Evolutionary conservation across 2,329 filamentous ascomycete genomes (phyloP).

Genomic region (Aspergillus luchuensis): DNA sequence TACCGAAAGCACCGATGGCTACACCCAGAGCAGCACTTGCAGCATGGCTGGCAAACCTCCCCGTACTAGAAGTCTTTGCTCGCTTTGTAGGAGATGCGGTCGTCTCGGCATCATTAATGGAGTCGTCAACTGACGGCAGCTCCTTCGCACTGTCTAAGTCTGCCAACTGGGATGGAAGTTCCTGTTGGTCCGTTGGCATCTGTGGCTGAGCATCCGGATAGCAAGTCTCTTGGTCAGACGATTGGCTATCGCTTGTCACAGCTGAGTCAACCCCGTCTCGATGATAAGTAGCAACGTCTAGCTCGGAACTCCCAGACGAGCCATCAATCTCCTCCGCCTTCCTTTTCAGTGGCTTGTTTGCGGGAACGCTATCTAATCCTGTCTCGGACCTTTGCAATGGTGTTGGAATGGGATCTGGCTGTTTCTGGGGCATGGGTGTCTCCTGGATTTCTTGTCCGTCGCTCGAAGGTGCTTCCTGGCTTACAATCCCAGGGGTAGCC

Average conservation of each 20-base stretch:
- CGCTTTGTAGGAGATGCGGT: slow-evolving; percentile 32
- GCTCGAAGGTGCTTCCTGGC: not conserved
- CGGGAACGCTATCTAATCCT: not conserved
- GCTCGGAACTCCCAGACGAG: not conserved
- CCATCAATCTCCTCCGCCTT: slow-evolving; percentile 34
- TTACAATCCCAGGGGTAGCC: not conserved
- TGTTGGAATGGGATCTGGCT: not conserved
- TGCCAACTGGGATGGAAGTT: slow-evolving; percentile 11
- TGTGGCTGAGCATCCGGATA: slow-evolving; percentile 32
- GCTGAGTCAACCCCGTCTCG: not conserved
- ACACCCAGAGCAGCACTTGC: slow-evolving; percentile 44
- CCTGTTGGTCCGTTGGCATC: slow-evolving; percentile 12
- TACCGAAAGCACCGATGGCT: slow-evolving; percentile 45
- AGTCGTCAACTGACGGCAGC: slow-evolving; percentile 16
- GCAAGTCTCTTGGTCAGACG: slow-evolving; percentile 10
- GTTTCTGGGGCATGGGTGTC: not conserved
- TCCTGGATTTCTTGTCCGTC: not conserved
- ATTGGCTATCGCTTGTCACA: slow-evolving; percentile 2
- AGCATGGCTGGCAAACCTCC: slow-evolving; percentile 39
- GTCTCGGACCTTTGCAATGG: not conserved
- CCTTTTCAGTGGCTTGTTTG: slow-evolving; percentile 27
- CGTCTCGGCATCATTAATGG: slow-evolving; percentile 17
- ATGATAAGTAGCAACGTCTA: not conserved
- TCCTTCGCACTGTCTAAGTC: slow-evolving; percentile 2
- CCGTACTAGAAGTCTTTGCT: slow-evolving; percentile 24